These are phyloP conservation scores for Yamadazyma kitorensis DNA, from an alignment of 805 yeast genomes.

Conservation along the genomic window DNA sequence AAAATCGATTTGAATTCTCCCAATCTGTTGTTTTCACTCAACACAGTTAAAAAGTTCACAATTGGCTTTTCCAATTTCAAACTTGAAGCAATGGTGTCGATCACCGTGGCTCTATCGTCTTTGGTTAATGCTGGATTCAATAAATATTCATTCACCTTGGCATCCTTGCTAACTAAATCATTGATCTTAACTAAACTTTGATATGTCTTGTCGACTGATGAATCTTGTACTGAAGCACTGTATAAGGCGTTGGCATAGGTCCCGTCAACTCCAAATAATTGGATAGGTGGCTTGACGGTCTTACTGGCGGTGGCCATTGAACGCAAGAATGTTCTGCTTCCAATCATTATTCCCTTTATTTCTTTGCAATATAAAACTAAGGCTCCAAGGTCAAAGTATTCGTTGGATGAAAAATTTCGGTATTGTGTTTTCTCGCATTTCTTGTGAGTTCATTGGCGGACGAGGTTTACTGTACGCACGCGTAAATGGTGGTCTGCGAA, in stretches of 20 bases:
- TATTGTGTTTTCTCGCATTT: constrained; percentile 2
- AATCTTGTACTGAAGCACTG: constrained; percentile 83
- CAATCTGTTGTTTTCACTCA: constrained; percentile 95
- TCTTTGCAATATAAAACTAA: too few species aligned
- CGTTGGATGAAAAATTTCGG: constrained; percentile 5
- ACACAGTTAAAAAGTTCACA: constrained; percentile 74
- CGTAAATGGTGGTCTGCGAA: constrained; percentile 4
- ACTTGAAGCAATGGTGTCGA: constrained; percentile 50
- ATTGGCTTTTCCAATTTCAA: constrained; percentile 65
- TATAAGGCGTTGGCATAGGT: constrained; percentile 94
- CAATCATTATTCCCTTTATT: constrained; percentile 8
- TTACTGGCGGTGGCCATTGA: constrained; percentile 70
- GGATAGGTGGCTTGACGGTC: constrained; percentile 80
- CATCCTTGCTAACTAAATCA: constrained; percentile 56
- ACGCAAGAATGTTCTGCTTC: constrained; percentile 40
- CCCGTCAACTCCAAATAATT: constrained; percentile 93
- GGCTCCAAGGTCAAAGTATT: too few species aligned
- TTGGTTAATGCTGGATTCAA: constrained; percentile 80
- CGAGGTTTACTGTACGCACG: constrained; percentile 5
- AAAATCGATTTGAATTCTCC: constrained; percentile 61
- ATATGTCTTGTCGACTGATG: constrained; percentile 69
- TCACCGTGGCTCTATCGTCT: constrained; percentile 70
- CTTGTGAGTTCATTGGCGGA: constrained; percentile 5
- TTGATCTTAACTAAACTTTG: constrained; percentile 60
- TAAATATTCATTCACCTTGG: constrained; percentile 59